Evolutionary conservation across 805 yeast species (phyloP), one percentile per base, ranked within the genome.

Genomic region (Wickerhamiella qilinensis): DNA sequence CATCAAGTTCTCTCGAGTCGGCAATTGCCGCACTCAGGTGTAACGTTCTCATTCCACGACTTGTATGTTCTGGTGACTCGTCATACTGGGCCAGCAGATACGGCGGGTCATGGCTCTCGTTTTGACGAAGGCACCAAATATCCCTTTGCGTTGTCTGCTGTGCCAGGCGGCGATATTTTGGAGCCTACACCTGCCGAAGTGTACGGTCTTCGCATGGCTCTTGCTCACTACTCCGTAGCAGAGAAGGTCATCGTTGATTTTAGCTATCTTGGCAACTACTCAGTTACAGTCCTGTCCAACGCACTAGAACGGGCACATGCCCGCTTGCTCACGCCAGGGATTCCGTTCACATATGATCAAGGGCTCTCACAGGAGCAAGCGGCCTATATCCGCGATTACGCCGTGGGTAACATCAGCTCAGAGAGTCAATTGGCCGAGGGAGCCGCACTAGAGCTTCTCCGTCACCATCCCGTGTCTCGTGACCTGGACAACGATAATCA

Each of bases 371-470:
- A 20, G 7, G 9, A 9, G 3, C 27, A 28, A 15, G 29, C 18
- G n/a, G 24, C 16, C 22, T 40, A 42, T 33, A 34, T 43, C 18
- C 31, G 20, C 22, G 47, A 48, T 35, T 50, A 48, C 24, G 52
- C 50, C 5, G 32, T 39, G 12, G 42, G 36, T 12, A 48, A 47
- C 30, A 25, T 48, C 22, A 38, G 38, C 16, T 18, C 35, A n/a
- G 36, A 38, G 4, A 35, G 36, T 18, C 41, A 40, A 7, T 30
- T 18, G 16, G 33, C 41, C 20, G 37, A 32, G 19, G 44, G 41
- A 9, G 29, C 22, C 5, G 44, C 44, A 7, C 9, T 41, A 7
- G 36, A 38, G 18, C 27, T 41, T 9, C 30, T 41, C 12, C 29
- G 41, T n/a, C 15, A 4, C 16, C 18, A 4, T 30, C 30, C 3